phyloP scores from a whole-genome alignment of 139 green algal genomes.

The Chlorella ohadii region DNA sequence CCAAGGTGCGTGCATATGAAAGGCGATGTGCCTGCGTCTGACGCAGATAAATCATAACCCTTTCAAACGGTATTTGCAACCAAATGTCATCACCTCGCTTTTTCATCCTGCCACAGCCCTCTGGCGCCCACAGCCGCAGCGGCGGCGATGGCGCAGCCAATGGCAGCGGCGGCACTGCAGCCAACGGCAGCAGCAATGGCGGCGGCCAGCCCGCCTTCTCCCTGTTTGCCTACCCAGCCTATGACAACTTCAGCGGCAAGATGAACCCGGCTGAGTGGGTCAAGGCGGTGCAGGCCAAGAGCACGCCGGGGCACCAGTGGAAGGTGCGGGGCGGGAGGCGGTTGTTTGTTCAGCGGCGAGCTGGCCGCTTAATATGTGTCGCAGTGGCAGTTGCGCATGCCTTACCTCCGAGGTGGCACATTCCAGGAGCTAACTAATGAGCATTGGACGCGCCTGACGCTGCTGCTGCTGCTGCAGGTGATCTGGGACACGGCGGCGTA shows the following conservation, averaged over 20 bases:
- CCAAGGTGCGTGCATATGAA: not conserved
- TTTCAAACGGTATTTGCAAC: too few relatives aligned
- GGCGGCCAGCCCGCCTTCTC: slow-evolving; percentile 32
- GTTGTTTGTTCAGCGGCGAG: too few relatives aligned
- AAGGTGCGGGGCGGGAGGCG: too few relatives aligned
- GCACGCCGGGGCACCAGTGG: slow-evolving; percentile 48
- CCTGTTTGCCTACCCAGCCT: slow-evolving; percentile 78
- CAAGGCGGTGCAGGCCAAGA: slow-evolving; percentile 56
- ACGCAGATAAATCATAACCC: too few relatives aligned
- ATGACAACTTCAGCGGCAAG: slow-evolving; percentile 77
- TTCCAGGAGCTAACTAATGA: too few relatives aligned
- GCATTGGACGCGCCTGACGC: too few relatives aligned
- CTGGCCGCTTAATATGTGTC: too few relatives aligned
- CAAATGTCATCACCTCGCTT: too few relatives aligned
- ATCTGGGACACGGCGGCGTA: slow-evolving; percentile 79
- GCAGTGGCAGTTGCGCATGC: too few relatives aligned
- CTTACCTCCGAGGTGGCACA: too few relatives aligned
- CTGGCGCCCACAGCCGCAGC: not conserved
- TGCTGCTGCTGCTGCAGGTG: slow-evolving; percentile 28
- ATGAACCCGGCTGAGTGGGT: slow-evolving; percentile 62
- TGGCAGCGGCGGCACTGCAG: not conserved
- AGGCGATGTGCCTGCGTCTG: too few relatives aligned
- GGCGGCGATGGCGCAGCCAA: not conserved
- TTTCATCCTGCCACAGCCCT: too few relatives aligned
- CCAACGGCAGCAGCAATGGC: not conserved